Percentiles rank a stretch among this genome's conserved stretches.
Evolutionary conservation across 805 yeast species (phyloP).

Genomic region (Barnettozyma pratensis): DNA sequence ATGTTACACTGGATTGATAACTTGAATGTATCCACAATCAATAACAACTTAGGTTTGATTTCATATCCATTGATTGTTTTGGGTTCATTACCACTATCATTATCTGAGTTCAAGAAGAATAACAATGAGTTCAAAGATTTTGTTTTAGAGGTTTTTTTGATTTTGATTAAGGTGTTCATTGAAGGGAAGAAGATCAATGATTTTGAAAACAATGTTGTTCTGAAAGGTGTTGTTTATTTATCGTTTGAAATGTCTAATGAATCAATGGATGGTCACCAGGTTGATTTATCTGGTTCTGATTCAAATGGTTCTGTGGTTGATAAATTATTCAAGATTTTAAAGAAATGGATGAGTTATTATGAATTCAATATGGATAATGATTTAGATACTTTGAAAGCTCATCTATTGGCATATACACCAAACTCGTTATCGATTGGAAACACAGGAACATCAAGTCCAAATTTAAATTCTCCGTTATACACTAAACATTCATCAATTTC

Average conservation of each 20-base stretch:
- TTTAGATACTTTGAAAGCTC: not conserved
- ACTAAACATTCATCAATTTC: not conserved
- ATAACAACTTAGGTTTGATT: slow-evolving; percentile 48
- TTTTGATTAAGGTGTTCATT: slow-evolving; percentile 6
- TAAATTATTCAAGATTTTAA: slow-evolving; percentile 2
- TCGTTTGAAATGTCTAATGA: slow-evolving; percentile 5
- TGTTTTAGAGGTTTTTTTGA: slow-evolving; percentile 7
- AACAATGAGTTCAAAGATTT: slow-evolving; percentile 1
- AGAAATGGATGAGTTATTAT: slow-evolving; percentile 7
- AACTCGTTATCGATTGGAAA: not conserved
- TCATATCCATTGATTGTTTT: slow-evolving; percentile 36
- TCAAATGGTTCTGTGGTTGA: not conserved
- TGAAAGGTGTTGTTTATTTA: slow-evolving; percentile 10
- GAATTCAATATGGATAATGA: not conserved
- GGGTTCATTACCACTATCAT: slow-evolving; percentile 6
- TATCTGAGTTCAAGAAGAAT: slow-evolving; percentile 1
- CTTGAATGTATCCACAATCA: slow-evolving; percentile 29
- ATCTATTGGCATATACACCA: not conserved
- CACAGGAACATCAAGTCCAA: not conserved
- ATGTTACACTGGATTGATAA: slow-evolving; percentile 3
- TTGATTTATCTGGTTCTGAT: not conserved
- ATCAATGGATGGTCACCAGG: not conserved
- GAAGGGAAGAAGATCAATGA: not conserved
- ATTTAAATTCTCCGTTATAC: slow-evolving; percentile 1
- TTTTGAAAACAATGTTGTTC: slow-evolving; percentile 7